A percentile compares a stretch with the other conserved stretches of the same genome.
Evolutionary conservation across 306 rosid species (phyloP).

Genomic region (Lupinus albus): DNA sequence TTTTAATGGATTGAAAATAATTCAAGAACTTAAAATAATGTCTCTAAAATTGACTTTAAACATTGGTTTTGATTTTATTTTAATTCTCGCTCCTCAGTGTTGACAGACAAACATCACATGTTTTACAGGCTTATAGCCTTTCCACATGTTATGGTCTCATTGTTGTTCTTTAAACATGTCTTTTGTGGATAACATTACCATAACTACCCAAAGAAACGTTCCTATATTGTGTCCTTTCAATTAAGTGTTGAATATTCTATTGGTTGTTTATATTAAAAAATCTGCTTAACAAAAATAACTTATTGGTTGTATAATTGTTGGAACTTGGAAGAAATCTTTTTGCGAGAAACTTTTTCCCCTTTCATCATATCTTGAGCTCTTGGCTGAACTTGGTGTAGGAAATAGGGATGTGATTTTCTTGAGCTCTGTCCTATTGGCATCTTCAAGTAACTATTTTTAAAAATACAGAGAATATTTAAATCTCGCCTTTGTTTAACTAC

Average conservation of each 20-base stretch:
- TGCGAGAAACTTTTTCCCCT: not conserved
- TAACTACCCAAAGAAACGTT: too few species aligned
- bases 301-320: too few species aligned
- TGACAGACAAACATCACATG: not conserved
- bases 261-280: too few species aligned
- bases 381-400: not conserved
- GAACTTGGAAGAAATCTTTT: too few species aligned
- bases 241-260: too few species aligned
- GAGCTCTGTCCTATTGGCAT: not conserved
- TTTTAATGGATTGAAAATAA: slow-evolving; percentile 10
- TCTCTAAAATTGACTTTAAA: not conserved
- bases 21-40: slow-evolving; percentile 18
- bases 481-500: not conserved
- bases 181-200: too few species aligned
- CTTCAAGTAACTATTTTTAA: not conserved
- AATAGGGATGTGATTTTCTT: not conserved
- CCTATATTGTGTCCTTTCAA: too few species aligned
- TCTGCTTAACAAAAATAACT: too few species aligned
- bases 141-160: too few species aligned
- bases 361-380: not conserved
- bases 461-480: not conserved
- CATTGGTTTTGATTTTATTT: slow-evolving; percentile 1
- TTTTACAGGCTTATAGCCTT: too few species aligned
- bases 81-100: not conserved
- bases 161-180: too few species aligned